Percentiles rank a stretch among this genome's conserved stretches.
Conservation (phyloP, 1,139 yeast genomes). For the Hyphopichia buzzinii region DNA sequence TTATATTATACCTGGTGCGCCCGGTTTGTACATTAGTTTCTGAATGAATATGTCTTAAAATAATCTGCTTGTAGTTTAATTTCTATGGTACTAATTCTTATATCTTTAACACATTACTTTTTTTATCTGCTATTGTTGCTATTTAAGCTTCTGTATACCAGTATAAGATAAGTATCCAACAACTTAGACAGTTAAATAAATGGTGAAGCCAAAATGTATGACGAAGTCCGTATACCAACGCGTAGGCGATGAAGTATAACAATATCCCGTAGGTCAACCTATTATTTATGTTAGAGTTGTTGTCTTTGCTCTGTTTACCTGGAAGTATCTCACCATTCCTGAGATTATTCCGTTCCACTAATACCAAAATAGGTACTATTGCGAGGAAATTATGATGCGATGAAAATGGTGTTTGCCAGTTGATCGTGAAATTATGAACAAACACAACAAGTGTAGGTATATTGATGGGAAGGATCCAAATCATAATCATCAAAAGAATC, state of each 20-base stretch:
- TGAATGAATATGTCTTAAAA: slow-evolving; percentile 11
- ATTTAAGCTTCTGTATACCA: slow-evolving; percentile 3
- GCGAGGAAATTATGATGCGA: slow-evolving; percentile 75
- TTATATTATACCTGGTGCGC: slow-evolving; percentile 7
- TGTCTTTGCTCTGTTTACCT: background rate
- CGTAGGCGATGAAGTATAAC: slow-evolving; percentile 50
- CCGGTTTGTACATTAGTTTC: slow-evolving; percentile 19
- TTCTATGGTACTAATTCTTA: background rate
- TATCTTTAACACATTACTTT: background rate
- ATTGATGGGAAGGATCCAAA: slow-evolving; percentile 69
- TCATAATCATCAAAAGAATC: slow-evolving; percentile 54
- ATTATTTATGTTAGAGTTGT: background rate
- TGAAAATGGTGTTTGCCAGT: slow-evolving; percentile 73
- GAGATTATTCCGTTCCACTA: slow-evolving; percentile 44
- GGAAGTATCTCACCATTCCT: slow-evolving; percentile 1
- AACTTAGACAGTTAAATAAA: slow-evolving; percentile 54
- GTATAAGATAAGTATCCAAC: slow-evolving; percentile 33
- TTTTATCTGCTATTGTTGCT: background rate
- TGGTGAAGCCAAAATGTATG: slow-evolving; percentile 73
- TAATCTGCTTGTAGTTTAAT: no score
- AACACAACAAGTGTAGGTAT: slow-evolving; percentile 69
- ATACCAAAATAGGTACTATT: slow-evolving; percentile 56
- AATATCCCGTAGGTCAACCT: slow-evolving; percentile 16
- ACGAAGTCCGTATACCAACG: slow-evolving; percentile 62
- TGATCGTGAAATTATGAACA: slow-evolving; percentile 63